Evolutionary conservation across 2,329 filamentous ascomycete species (phyloP), one percentile per base, ranked within the genome.

Genomic region (Clathrospora elynae): DNA sequence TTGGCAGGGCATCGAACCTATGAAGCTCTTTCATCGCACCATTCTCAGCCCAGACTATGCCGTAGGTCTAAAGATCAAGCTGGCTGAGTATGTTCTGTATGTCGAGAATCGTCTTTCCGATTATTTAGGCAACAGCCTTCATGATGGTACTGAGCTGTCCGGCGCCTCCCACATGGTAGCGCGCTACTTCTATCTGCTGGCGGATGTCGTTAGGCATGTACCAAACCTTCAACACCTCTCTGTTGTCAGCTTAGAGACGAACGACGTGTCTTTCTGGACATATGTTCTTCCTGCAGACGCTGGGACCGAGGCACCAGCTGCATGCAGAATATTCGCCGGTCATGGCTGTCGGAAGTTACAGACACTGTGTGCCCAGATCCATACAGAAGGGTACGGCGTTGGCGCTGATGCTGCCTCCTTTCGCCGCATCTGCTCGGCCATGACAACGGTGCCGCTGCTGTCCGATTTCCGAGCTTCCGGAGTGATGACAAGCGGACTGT

Each of bases 71-170:
- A 26, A 41, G 5, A 17, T 13, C 2, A 39, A n/a, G 8, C 33
- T 59, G 2, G 31, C 33, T 4, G 26, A 38, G 0, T 32, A 57
- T 35, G 12, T 66, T 2, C 35, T 49, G 13, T 66, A 64, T 22
- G 37, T 66, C 9, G 64, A 66, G 25, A 64, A 57, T 25, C 53
- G 62, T 6, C 39, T 60, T 3, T 35, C 49, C 11, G 59, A 66
- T 28, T 46, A 53, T 35, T 26, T 37, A 11, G 62, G 60, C 11
- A 57, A 61, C 24, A 46, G 42, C 14, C 46, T 63, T 1, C 23
- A 36, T 10, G 20, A 45, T 7, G 59, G 58, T 24, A n/a, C 35
- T 2, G 22, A 25, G 4, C 30, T 26, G 1, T n/a, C 29, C 26
- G 46, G 24, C 6, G 35, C 35, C 5, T 12, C 20, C 6, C 30